These are phyloP conservation scores for Euphrasia arctica DNA, from an alignment of 305 asterid species.

Conservation along the genomic window DNA sequence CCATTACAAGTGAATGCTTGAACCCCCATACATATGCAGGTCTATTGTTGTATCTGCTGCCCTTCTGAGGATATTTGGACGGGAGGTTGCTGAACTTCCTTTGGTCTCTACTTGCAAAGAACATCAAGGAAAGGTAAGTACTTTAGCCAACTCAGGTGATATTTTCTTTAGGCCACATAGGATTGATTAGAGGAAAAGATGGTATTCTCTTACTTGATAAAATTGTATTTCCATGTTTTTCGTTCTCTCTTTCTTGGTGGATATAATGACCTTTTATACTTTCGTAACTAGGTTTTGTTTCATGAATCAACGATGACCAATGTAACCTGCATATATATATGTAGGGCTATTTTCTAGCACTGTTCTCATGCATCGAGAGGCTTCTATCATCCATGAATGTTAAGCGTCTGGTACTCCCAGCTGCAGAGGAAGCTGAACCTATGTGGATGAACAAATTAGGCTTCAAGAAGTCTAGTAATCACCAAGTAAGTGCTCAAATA, in stretches of 20 bases:
- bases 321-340: conserved; percentile 13
- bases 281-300: background rate
- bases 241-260: background rate
- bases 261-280: background rate
- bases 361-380: conserved; percentile 69
- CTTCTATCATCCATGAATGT: conserved; percentile 59
- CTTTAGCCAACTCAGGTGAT: background rate
- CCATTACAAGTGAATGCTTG: conserved; percentile 1
- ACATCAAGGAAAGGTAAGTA: conserved; percentile 71
- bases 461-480: conserved; percentile 64
- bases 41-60: conserved; percentile 78
- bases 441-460: conserved; percentile 82
- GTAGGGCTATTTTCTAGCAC: conserved; percentile 76
- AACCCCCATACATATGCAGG: conserved; percentile 34
- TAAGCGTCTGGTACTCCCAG: conserved; percentile 66
- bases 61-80: conserved; percentile 73
- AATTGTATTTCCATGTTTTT: background rate
- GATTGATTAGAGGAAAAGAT: background rate
- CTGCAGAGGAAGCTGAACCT: conserved; percentile 87
- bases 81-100: conserved; percentile 83
- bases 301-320: background rate
- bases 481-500: conserved; percentile 45
- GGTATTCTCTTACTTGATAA: background rate
- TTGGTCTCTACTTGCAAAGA: conserved; percentile 72
- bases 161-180: background rate